phyloP scores from a whole-genome alignment of 495 filamentous ascomycete species.

The Penicillium cataractarum region DNA sequence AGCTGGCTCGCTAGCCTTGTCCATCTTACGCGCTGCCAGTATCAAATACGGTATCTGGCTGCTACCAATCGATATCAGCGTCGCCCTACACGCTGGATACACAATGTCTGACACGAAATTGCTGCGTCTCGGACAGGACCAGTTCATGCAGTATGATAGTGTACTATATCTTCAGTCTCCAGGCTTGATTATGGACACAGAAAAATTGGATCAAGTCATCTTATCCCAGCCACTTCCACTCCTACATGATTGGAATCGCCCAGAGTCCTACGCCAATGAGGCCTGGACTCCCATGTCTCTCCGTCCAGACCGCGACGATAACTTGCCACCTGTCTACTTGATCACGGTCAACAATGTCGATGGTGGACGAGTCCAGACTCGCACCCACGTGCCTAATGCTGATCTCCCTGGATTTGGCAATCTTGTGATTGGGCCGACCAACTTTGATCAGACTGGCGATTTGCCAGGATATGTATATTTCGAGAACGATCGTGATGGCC shows the following conservation, averaged over 20 bases:
- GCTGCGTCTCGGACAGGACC: conserved; percentile 47
- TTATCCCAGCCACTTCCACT: conserved; percentile 41
- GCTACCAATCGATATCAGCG: conserved; percentile 50
- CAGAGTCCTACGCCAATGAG: conserved; percentile 46
- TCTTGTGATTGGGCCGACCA: conserved; percentile 36
- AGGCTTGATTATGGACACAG: conserved; percentile 44
- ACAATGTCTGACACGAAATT: conserved; percentile 44
- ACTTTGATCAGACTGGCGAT: conserved; percentile 30
- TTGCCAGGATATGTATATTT: conserved; percentile 50
- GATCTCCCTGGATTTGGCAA: conserved; percentile 40
- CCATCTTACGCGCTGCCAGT: conserved; percentile 42
- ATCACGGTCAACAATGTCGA: conserved; percentile 49
- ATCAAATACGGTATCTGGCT: conserved; percentile 51
- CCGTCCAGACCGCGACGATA: conserved; percentile 37
- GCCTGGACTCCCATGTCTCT: conserved; percentile 51
- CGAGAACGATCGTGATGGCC: conserved; percentile 43
- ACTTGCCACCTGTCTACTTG: conserved; percentile 45
- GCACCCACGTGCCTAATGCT: conserved; percentile 47
- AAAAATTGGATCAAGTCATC: conserved; percentile 43
- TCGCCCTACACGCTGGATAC: conserved; percentile 40
- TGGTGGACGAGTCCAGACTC: conserved; percentile 41
- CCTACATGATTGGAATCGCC: conserved; percentile 38
- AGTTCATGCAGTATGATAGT: conserved; percentile 54
- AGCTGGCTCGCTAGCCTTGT: conserved; percentile 36
- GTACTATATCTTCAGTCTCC: conserved; percentile 48